These are phyloP conservation scores for Silene noctiflora DNA, from an alignment of 179 eudicot species.

Conservation along the genomic window DNA sequence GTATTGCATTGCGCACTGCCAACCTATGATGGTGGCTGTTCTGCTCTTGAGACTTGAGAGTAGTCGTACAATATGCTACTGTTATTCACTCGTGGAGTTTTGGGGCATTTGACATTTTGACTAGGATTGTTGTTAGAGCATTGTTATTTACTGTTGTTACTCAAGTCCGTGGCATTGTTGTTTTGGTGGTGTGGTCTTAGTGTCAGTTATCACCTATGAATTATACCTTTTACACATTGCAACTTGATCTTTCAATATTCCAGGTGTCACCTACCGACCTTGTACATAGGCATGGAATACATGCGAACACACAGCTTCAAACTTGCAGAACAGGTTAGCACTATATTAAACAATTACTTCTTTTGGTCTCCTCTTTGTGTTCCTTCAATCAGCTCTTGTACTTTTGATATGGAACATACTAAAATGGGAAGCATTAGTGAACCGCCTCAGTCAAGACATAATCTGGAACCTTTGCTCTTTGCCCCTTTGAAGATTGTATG, in stretches of 20 bases:
- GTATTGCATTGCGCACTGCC: neutral
- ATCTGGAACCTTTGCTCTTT: too few relatives aligned
- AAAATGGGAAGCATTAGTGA: too few relatives aligned
- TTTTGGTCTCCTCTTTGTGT: neutral
- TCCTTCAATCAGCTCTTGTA: too few relatives aligned
- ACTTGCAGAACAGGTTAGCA: slow-evolving; percentile 89
- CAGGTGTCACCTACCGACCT: slow-evolving; percentile 95
- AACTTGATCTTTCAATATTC: slow-evolving; percentile 37
- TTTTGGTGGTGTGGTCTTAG: slow-evolving; percentile 9
- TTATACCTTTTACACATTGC: slow-evolving; percentile 27
- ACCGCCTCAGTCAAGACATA: too few relatives aligned
- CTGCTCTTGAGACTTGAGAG: neutral
- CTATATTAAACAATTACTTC: slow-evolving; percentile 1
- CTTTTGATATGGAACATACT: too few relatives aligned
- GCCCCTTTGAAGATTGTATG: too few relatives aligned
- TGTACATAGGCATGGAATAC: slow-evolving; percentile 97
- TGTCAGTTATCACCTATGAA: slow-evolving; percentile 20
- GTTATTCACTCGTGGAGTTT: neutral
- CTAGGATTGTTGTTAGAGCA: slow-evolving; percentile 1
- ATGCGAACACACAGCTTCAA: slow-evolving; percentile 94
- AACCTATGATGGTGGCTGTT: neutral
- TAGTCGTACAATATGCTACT: neutral
- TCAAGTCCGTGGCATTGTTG: neutral
- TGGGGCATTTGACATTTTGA: neutral
- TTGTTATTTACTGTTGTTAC: neutral